Conservation (phyloP, 129 eudicot species). For the Smallanthus sonchifolius region DNA sequence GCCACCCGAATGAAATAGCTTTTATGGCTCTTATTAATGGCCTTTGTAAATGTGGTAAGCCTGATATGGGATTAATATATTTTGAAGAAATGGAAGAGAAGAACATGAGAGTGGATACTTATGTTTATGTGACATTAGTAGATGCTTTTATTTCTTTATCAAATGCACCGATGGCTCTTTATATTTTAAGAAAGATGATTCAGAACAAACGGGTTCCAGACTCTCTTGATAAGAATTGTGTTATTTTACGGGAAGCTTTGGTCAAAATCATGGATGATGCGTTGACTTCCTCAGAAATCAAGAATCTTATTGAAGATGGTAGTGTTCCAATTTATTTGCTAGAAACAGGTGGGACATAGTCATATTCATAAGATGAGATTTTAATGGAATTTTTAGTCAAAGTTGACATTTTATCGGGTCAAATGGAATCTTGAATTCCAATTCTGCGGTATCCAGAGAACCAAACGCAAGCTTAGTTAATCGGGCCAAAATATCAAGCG, state of each 20-base stretch:
- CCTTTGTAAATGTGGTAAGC: constrained; percentile 67
- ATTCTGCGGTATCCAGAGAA: background rate
- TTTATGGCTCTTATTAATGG: constrained; percentile 83
- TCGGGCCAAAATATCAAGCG: background rate
- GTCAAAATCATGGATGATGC: constrained; percentile 39
- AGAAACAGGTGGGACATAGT: constrained; percentile 10
- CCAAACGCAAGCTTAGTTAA: background rate
- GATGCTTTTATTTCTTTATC: constrained; percentile 53
- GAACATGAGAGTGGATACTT: constrained; percentile 56
- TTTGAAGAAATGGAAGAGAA: constrained; percentile 63
- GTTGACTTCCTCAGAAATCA: constrained; percentile 32
- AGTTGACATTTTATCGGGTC: background rate
- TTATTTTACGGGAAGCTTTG: constrained; percentile 36
- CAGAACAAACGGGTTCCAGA: constrained; percentile 31
- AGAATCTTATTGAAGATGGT: constrained; percentile 37
- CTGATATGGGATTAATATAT: constrained; percentile 46
- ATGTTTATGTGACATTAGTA: constrained; percentile 47
- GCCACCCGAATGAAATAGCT: constrained; percentile 56
- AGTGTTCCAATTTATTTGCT: constrained; percentile 32
- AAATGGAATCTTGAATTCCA: background rate
- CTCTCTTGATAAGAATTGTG: constrained; percentile 41
- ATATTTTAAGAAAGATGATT: constrained; percentile 50
- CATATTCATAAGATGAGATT: background rate
- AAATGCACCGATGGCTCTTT: constrained; percentile 44
- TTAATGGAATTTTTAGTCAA: background rate